A percentile compares a stretch with the other conserved stretches of the same genome.
These are phyloP conservation scores for Paecilomyces fulvus DNA, from an alignment of 2,329 filamentous ascomycete genomes.

Conservation along the genomic window DNA sequence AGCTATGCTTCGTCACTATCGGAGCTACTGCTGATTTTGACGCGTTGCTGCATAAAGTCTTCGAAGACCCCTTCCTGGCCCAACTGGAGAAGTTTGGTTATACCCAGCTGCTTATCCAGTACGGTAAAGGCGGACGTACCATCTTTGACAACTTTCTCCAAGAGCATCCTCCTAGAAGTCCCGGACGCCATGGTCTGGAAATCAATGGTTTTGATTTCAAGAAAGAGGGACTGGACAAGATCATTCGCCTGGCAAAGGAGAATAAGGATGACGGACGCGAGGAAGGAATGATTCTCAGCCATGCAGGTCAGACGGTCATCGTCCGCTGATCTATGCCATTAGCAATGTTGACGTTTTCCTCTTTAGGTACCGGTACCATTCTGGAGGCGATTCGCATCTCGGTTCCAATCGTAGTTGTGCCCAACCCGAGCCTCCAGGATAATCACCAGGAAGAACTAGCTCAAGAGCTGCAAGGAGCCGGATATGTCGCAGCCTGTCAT, in stretches of 20 bases:
- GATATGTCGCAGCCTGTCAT: conserved; percentile 66
- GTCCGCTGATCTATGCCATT: neutral
- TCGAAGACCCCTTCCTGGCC: conserved; percentile 55
- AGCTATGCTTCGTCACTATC: conserved; percentile 73
- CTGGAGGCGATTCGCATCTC: conserved; percentile 69
- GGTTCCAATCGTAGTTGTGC: conserved; percentile 77
- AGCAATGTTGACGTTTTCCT: conserved; percentile 3
- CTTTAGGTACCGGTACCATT: conserved; percentile 75
- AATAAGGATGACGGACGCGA: conserved; percentile 26
- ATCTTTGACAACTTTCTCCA: conserved; percentile 41
- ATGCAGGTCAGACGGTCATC: conserved; percentile 59
- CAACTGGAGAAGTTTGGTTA: conserved; percentile 54
- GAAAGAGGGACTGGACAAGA: conserved; percentile 46
- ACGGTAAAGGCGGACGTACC: conserved; percentile 57
- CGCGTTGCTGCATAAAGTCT: conserved; percentile 57
- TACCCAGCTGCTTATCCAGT: conserved; percentile 69
- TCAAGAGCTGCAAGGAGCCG: conserved; percentile 60
- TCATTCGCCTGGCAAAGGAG: conserved; percentile 49
- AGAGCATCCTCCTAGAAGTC: conserved; percentile 15
- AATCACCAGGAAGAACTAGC: conserved; percentile 91
- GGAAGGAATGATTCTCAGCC: conserved; percentile 73
- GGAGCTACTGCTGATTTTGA: conserved; percentile 84
- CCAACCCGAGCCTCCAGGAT: conserved; percentile 71
- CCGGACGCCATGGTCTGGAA: conserved; percentile 32
- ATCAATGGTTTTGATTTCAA: conserved; percentile 62